phyloP scores from a whole-genome alignment of 345 rosid genomes.

The Lumnitzera racemosa region DNA sequence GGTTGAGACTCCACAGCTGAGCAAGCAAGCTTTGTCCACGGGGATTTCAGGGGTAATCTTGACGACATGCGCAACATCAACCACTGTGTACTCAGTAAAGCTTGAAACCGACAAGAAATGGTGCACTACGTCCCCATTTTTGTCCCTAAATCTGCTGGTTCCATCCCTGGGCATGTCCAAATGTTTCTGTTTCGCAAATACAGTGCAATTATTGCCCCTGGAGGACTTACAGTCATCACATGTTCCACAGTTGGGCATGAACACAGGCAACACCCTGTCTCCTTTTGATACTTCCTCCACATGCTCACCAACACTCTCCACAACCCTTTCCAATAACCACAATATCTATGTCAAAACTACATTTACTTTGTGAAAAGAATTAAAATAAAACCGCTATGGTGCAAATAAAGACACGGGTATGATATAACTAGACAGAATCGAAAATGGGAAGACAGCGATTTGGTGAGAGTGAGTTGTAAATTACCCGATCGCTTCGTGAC shows the following conservation, averaged over 20 bases:
- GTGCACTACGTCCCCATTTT: conserved; percentile 40
- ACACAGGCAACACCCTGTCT: conserved; percentile 54
- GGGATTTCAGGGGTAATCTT: conserved; percentile 37
- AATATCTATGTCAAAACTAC: not conserved
- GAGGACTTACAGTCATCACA: conserved; percentile 47
- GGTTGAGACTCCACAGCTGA: conserved; percentile 59
- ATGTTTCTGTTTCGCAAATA: not conserved
- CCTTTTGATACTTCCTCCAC: conserved; percentile 52
- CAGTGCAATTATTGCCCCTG: conserved; percentile 45
- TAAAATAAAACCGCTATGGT: too few relatives aligned
- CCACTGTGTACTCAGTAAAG: conserved; percentile 63
- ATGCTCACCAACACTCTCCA: conserved; percentile 64
- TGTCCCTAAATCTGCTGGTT: conserved; percentile 43
- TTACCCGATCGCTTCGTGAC: conserved; percentile 79
- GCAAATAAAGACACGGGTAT: too few relatives aligned
- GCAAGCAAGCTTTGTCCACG: conserved; percentile 41
- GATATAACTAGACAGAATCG: too few relatives aligned
- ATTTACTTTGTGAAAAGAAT: too few relatives aligned
- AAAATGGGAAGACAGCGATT: not conserved
- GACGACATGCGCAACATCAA: conserved; percentile 47
- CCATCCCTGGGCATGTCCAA: conserved; percentile 43
- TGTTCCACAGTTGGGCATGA: conserved; percentile 40
- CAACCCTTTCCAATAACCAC: conserved; percentile 27
- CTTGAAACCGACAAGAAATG: conserved; percentile 55
- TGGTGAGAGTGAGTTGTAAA: not conserved